Percentiles rank a stretch among this genome's conserved stretches.
These are phyloP conservation scores for Populus simonii DNA, from an alignment of 345 rosid genomes.

Conservation along the genomic window DNA sequence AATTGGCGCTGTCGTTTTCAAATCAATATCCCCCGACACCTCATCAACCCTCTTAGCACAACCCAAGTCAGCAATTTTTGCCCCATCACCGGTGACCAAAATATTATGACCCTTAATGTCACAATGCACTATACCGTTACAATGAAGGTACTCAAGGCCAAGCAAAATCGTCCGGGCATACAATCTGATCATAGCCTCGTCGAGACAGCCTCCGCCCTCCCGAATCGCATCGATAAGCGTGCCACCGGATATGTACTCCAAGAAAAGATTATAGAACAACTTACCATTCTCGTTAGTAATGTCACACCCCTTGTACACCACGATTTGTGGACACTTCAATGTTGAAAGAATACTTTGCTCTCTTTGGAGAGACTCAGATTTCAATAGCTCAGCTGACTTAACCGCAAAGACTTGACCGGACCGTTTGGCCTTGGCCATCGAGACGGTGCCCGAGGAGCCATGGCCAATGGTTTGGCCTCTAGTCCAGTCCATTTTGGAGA, in stretches of 20 bases:
- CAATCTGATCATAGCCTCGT: constrained; percentile 39
- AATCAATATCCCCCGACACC: background rate
- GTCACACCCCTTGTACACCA: constrained; percentile 60
- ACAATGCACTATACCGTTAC: constrained; percentile 61
- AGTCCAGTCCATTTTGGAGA: constrained; percentile 48
- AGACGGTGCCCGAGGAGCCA: constrained; percentile 58
- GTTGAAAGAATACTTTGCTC: constrained; percentile 42
- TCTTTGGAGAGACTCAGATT: constrained; percentile 34
- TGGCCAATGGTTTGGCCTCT: constrained; percentile 49
- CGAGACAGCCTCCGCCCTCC: constrained; percentile 36
- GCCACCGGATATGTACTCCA: constrained; percentile 72
- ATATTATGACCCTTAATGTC: constrained; percentile 64
- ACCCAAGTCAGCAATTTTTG: constrained; percentile 62
- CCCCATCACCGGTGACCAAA: constrained; percentile 36
- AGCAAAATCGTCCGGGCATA: constrained; percentile 44
- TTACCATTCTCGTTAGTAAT: constrained; percentile 49
- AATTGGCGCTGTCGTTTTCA: background rate
- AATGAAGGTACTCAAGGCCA: constrained; percentile 57
- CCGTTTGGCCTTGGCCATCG: constrained; percentile 21
- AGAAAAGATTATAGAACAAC: constrained; percentile 48
- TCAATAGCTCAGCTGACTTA: constrained; percentile 44
- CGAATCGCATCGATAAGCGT: constrained; percentile 45
- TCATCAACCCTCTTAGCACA: constrained; percentile 40
- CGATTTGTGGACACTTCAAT: constrained; percentile 51
- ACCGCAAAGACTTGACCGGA: constrained; percentile 49